Percentiles rank a stretch among this genome's conserved stretches.
Conservation (phyloP, 768 basidiomycete genomes). For the Suillus hirtellus region DNA sequence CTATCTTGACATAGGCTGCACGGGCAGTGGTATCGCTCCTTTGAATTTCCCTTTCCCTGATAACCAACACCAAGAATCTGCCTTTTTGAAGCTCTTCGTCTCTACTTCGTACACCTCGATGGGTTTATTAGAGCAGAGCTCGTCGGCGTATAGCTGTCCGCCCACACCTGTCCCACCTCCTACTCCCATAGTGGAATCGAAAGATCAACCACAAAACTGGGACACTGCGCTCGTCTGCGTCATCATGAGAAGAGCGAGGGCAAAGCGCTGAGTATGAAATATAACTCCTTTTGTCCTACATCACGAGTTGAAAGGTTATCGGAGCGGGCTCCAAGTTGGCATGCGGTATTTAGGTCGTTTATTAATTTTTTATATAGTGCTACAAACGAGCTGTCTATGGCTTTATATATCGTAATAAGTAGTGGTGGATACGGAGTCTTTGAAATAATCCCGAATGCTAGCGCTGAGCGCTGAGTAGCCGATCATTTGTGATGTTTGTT, state of each 20-base stretch:
- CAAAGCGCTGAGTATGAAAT: neutral
- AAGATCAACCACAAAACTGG: slow-evolving; percentile 28
- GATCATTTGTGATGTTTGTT: neutral
- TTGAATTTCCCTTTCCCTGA: slow-evolving; percentile 44
- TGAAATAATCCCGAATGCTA: neutral
- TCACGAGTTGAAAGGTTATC: neutral
- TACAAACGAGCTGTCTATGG: neutral
- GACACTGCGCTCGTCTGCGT: slow-evolving; percentile 27
- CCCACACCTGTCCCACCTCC: slow-evolving; percentile 17
- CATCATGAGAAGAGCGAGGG: neutral
- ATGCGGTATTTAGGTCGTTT: slow-evolving; percentile 8
- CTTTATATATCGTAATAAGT: neutral
- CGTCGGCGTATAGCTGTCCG: slow-evolving; percentile 15
- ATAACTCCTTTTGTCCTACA: neutral
- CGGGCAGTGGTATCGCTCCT: slow-evolving; percentile 38
- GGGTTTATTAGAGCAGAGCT: slow-evolving; percentile 49
- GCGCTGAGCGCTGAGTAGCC: neutral
- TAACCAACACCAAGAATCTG: slow-evolving; percentile 40
- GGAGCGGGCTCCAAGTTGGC: neutral
- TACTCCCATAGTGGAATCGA: neutral
- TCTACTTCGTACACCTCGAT: slow-evolving; percentile 52
- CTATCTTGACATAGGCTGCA: slow-evolving; percentile 43
- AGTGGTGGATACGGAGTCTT: too few species aligned
- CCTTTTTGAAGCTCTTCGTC: slow-evolving; percentile 60
- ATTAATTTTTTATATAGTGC: slow-evolving; percentile 1